Evolutionary conservation across 129 eudicot species (phyloP).

Genomic region (Helichrysum umbraculigerum): DNA sequence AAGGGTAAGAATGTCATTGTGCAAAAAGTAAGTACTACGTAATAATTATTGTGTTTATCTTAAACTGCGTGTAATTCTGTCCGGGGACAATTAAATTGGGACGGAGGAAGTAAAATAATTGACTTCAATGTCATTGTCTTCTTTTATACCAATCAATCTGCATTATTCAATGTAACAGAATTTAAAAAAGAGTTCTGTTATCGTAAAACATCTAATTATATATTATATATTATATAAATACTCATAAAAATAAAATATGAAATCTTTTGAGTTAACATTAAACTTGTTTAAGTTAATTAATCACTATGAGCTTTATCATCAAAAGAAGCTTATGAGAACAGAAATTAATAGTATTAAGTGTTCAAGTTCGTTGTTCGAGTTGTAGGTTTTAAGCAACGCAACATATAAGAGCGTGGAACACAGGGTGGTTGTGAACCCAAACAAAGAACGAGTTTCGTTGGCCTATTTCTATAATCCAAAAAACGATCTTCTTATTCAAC

Average conservation of each 20-base stretch:
- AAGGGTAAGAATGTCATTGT: too few species aligned
- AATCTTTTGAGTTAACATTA: not conserved
- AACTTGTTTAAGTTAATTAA: too few species aligned
- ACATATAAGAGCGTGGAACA: constrained; percentile 81
- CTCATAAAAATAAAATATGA: not conserved
- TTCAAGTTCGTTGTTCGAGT: not conserved
- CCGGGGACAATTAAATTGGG: too few species aligned
- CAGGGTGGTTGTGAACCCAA: constrained; percentile 71
- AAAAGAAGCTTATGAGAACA: too few species aligned
- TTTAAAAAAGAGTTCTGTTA: not conserved
- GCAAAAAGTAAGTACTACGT: too few species aligned
- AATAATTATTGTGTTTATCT: too few species aligned
- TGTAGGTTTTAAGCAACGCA: constrained; percentile 74
- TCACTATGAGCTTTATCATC: too few species aligned
- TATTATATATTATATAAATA: too few species aligned
- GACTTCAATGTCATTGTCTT: too few species aligned
- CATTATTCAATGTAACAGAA: not conserved
- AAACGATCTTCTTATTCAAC: constrained; percentile 57
- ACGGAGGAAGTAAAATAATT: too few species aligned
- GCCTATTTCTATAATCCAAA: constrained; percentile 88
- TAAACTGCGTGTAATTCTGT: too few species aligned
- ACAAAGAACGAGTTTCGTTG: constrained; percentile 60
- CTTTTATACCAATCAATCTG: too few species aligned
- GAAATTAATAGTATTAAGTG: not conserved
- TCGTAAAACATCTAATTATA: not conserved